Conservation (phyloP, 2,329 filamentous ascomycete species). For the Emericellopsis atlantica region DNA sequence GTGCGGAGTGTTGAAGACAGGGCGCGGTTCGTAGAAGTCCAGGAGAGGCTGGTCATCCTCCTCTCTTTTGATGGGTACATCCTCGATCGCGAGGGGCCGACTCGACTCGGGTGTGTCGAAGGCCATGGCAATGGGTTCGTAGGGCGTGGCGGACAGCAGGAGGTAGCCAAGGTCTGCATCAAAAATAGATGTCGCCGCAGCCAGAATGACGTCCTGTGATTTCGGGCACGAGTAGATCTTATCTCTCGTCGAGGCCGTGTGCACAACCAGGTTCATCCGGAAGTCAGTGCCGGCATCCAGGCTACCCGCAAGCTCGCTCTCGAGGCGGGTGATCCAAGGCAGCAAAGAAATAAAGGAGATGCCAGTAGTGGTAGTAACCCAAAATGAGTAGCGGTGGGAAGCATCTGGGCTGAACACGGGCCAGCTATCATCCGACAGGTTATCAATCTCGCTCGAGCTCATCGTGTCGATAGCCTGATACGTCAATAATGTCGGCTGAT, state of each 20-base stretch:
- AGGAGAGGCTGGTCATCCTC: conserved; percentile 29
- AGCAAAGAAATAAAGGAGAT: conserved; percentile 48
- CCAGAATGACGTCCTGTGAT: conserved; percentile 33
- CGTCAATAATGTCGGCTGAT: conserved; percentile 38
- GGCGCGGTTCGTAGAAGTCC: conserved; percentile 50
- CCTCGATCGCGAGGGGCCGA: conserved; percentile 25
- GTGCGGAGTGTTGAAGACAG: conserved; percentile 50
- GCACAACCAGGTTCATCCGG: conserved; percentile 45
- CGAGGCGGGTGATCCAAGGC: conserved; percentile 51
- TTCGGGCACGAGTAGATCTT: conserved; percentile 39
- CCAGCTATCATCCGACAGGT: conserved; percentile 35
- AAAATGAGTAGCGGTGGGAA: conserved; percentile 50
- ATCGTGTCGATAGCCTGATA: conserved; percentile 53
- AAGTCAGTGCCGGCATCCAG: conserved; percentile 48
- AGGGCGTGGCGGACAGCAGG: conserved; percentile 44
- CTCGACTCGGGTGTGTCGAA: conserved; percentile 47
- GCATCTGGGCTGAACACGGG: conserved; percentile 50
- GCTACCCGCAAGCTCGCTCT: conserved; percentile 44
- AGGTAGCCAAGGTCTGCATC: conserved; percentile 55
- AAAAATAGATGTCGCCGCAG: conserved; percentile 38
- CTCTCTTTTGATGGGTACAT: conserved; percentile 28
- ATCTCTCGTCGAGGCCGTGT: conserved; percentile 44
- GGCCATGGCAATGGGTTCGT: conserved; percentile 43
- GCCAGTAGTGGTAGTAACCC: conserved; percentile 46
- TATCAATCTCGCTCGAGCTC: conserved; percentile 35